These are phyloP conservation scores for Psidium guajava DNA, from an alignment of 345 rosid genomes.

Conservation along the genomic window DNA sequence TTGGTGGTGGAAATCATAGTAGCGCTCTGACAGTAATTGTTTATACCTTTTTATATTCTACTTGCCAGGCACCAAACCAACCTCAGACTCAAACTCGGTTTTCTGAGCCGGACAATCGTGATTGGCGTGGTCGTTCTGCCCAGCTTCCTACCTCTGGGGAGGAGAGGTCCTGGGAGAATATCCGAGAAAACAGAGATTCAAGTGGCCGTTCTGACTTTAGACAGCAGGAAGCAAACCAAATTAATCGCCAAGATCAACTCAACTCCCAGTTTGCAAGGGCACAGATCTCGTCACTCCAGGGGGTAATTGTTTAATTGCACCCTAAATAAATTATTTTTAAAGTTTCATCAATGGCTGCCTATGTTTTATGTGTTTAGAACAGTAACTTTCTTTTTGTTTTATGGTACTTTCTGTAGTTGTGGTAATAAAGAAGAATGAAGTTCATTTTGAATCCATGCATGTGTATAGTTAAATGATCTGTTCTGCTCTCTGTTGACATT, in stretches of 20 bases:
- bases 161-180: slow-evolving; percentile 59
- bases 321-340: background rate
- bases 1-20: background rate
- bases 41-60: background rate
- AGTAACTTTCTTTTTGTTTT: background rate
- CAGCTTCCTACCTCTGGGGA: slow-evolving; percentile 48
- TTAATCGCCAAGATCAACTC: slow-evolving; percentile 36
- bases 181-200: slow-evolving; percentile 36
- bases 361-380: background rate
- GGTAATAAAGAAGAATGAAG: background rate
- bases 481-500: background rate
- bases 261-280: slow-evolving; percentile 31
- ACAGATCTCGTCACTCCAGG: slow-evolving; percentile 43
- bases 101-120: slow-evolving; percentile 79
- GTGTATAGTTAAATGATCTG: background rate
- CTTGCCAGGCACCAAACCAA: slow-evolving; percentile 37
- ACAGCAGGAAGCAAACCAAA: slow-evolving; percentile 34
- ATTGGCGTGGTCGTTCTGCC: slow-evolving; percentile 76
- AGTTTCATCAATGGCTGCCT: background rate
- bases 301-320: slow-evolving; percentile 20
- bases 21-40: background rate
- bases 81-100: slow-evolving; percentile 49
- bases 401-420: background rate
- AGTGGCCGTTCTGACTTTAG: slow-evolving; percentile 29
- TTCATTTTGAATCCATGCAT: background rate